phyloP scores from a whole-genome alignment of 2,329 filamentous ascomycete species.

The Parafenestella ontariensis region DNA sequence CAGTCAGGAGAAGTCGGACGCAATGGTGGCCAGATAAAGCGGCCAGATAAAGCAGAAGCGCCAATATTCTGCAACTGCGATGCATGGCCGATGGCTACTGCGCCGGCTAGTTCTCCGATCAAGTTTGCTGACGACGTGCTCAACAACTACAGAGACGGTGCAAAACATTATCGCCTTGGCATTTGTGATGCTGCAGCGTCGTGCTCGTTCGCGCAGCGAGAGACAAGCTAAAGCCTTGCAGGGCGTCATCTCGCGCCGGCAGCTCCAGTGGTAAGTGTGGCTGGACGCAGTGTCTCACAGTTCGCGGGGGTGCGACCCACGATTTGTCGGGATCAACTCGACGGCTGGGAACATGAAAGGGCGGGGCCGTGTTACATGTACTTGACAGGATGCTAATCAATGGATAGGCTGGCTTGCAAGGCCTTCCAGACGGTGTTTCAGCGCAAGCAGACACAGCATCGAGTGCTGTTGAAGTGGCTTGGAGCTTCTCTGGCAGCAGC shows the following conservation, averaged over 20 bases:
- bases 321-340: conserved; percentile 16
- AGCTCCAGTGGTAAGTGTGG: conserved; percentile 67
- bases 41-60: conserved; percentile 18
- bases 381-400: conserved; percentile 20
- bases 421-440: conserved; percentile 74
- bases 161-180: conserved; percentile 70
- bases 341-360: conserved; percentile 24
- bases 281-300: conserved; percentile 34
- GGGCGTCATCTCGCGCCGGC: conserved; percentile 64
- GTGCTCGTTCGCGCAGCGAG: conserved; percentile 50
- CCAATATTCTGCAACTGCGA: conserved; percentile 17
- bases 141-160: conserved; percentile 63
- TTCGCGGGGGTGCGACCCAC: conserved; percentile 20
- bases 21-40: conserved; percentile 14
- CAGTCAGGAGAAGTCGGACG: conserved; percentile 14
- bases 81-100: conserved; percentile 23
- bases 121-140: conserved; percentile 23
- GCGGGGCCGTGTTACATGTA: conserved; percentile 22
- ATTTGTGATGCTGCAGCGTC: conserved; percentile 67
- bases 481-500: conserved; percentile 42
- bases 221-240: conserved; percentile 36
- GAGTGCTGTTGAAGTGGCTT: conserved; percentile 72
- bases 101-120: conserved; percentile 13
- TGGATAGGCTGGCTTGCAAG: conserved; percentile 67
- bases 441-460: conserved; percentile 75